Base-by-base conservation (phyloP, 139 green algal genomes). In the Chlamydomonas urium region DNA sequence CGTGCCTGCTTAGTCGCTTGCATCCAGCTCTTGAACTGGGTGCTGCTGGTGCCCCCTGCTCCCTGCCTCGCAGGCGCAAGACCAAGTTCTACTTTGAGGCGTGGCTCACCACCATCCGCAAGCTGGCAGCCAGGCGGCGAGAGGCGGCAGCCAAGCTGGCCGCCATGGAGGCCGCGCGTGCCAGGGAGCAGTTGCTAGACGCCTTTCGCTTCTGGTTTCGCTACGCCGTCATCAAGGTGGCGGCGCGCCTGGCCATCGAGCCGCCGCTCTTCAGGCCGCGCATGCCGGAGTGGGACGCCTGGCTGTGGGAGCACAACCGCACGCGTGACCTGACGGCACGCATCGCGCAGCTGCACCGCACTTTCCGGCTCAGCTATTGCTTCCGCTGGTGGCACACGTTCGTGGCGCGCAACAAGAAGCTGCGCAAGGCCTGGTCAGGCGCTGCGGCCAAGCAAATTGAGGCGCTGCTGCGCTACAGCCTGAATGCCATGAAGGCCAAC, bases 401-500 rank as follows among this genome's bases (percentile, higher is more conserved):
- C 68, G 61, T 57, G 0, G 47, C 56, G 3, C 69, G 78, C 47
- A 84, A 84, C 70, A 76, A 58, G 35, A 45, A 47, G 31, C 72
- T 80, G 75, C 68, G 75, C 0, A n/a, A 72, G 45, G 67, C 60
- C 19, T 75, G 36, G 37, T 57, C 62, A 23, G 8, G n/a, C 24
- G n/a, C 28, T 48, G 75, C 72, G 17, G 45, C 23, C 36, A 32
- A 34, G 63, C 72, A 62, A 68, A 76, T 76, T 60, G 74, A 74
- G 74, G 60, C 29, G 32, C 65, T 86, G 31, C 48, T 86, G 71
- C 77, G 74, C 38, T 45, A 73, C 32, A 29, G 38, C 5, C 24
- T 86, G 28, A 75, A 67, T 63, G 71, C 73, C n/a, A 75, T 86
- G 45, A 83, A 83, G 66, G 67, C 77, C 62, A 78, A 86, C 71